These are phyloP conservation scores for Lepidium africanum DNA, from an alignment of 345 rosid species.

Conservation along the genomic window DNA sequence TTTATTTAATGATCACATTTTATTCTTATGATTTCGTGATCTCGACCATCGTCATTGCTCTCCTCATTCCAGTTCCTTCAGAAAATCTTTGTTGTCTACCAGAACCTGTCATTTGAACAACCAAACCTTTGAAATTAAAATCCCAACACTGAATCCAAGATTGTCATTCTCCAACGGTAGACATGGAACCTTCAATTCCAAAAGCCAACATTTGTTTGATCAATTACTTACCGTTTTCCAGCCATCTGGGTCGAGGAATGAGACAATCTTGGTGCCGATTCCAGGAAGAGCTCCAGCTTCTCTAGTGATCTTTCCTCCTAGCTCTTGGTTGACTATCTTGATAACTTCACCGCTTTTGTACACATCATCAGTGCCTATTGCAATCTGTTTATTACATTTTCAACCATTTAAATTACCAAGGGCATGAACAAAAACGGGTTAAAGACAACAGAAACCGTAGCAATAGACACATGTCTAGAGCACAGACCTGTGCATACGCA, in stretches of 20 bases:
- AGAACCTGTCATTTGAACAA: constrained; percentile 46
- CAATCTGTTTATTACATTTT: constrained; percentile 39
- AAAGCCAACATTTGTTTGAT: background rate
- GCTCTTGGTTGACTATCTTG: constrained; percentile 58
- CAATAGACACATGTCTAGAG: background rate
- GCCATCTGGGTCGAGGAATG: constrained; percentile 92
- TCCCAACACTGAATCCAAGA: background rate
- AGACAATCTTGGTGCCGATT: constrained; percentile 70
- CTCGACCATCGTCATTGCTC: background rate
- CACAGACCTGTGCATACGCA: constrained; percentile 80
- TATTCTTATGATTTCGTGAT: background rate
- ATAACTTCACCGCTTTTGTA: constrained; percentile 91
- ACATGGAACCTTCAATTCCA: background rate
- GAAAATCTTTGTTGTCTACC: constrained; percentile 92
- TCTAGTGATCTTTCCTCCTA: constrained; percentile 89
- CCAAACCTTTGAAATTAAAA: background rate
- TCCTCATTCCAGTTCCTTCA: constrained; percentile 58
- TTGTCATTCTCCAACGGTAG: background rate
- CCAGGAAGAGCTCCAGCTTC: constrained; percentile 89
- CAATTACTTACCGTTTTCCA: constrained; percentile 79
- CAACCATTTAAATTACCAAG: background rate
- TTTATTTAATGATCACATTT: constrained; percentile 6
- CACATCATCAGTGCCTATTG: constrained; percentile 85
- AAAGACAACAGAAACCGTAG: background rate
- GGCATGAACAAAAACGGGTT: background rate